phyloP scores from a whole-genome alignment of 108 stramenopile species.

The Cylindrotheca fusiformis region DNA sequence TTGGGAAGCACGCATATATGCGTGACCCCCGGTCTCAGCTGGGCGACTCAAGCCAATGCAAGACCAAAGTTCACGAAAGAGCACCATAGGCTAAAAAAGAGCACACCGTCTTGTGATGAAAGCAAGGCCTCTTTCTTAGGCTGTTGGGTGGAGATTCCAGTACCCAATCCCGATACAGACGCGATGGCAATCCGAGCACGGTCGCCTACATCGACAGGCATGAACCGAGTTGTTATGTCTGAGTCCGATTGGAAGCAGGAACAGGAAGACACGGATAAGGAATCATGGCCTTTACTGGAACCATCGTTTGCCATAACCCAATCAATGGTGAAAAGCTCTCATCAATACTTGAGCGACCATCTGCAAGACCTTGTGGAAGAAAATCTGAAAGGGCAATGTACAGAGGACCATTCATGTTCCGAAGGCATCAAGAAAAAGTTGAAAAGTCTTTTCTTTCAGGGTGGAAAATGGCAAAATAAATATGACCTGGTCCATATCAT shows the following conservation, averaged over 20 bases:
- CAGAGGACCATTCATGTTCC: slow-evolving; percentile 53
- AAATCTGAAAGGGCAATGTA: slow-evolving; percentile 73
- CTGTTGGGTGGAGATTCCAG: not conserved
- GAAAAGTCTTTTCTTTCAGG: not conserved
- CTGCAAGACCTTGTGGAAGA: slow-evolving; percentile 57
- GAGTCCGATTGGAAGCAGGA: slow-evolving; percentile 24
- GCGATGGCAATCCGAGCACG: slow-evolving; percentile 64
- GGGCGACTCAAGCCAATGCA: not conserved
- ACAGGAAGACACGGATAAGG: slow-evolving; percentile 10
- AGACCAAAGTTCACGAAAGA: not conserved
- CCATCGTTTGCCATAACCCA: slow-evolving; percentile 42
- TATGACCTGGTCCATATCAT: not conserved
- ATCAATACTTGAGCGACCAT: slow-evolving; percentile 51
- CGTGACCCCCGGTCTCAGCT: slow-evolving; percentile 15
- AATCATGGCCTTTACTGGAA: slow-evolving; percentile 43
- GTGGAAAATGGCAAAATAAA: not conserved
- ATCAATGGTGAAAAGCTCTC: slow-evolving; percentile 26
- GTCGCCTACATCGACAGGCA: slow-evolving; percentile 77
- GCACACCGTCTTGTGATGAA: not conserved
- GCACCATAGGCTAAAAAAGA: not conserved
- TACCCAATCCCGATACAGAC: slow-evolving; percentile 4
- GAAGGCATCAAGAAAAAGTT: not conserved
- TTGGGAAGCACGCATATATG: slow-evolving; percentile 1
- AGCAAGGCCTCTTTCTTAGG: not conserved
- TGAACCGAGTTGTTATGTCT: slow-evolving; percentile 48